Conservation (phyloP, 352 stramenopile species). For the Detonula confervacea region DNA sequence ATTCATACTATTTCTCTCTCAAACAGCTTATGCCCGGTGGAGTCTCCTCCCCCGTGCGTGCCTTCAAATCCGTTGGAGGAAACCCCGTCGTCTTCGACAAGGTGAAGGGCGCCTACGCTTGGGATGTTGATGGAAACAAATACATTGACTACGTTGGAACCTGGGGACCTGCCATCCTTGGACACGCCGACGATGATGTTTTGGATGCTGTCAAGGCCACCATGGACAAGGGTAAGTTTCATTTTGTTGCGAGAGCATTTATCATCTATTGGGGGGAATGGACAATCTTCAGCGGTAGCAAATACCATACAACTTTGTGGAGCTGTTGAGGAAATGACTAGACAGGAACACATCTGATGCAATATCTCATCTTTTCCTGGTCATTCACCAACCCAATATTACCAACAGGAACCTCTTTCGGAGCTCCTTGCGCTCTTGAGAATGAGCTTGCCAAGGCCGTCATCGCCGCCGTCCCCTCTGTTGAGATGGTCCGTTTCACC, state of each 20-base stretch:
- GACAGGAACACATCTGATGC: no score
- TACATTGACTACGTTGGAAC: constrained; percentile 89
- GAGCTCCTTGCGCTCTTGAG: constrained; percentile 87
- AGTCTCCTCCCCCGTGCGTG: constrained; percentile 88
- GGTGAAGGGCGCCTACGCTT: constrained; percentile 89
- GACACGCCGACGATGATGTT: constrained; percentile 90
- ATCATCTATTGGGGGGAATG: no score
- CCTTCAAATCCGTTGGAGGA: constrained; percentile 90
- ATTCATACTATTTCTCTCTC: constrained; percentile 20
- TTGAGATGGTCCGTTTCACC: constrained; percentile 92
- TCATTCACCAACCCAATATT: no score
- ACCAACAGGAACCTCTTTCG: constrained; percentile 86
- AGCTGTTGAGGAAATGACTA: no score
- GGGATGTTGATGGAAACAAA: constrained; percentile 89
- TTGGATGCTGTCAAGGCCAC: constrained; percentile 85
- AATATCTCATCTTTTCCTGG: no score
- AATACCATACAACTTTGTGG: no score
- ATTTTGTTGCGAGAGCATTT: no score
- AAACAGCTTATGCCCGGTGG: constrained; percentile 88
- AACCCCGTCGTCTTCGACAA: constrained; percentile 90
- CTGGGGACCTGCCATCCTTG: constrained; percentile 89
- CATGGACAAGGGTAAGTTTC: constrained; percentile 84
- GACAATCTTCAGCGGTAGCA: no score
- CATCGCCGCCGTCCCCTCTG: constrained; percentile 88
- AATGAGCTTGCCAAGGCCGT: constrained; percentile 90